phyloP scores from a whole-genome alignment of 176 grass and related monocot genomes.

The Carex kokanica region DNA sequence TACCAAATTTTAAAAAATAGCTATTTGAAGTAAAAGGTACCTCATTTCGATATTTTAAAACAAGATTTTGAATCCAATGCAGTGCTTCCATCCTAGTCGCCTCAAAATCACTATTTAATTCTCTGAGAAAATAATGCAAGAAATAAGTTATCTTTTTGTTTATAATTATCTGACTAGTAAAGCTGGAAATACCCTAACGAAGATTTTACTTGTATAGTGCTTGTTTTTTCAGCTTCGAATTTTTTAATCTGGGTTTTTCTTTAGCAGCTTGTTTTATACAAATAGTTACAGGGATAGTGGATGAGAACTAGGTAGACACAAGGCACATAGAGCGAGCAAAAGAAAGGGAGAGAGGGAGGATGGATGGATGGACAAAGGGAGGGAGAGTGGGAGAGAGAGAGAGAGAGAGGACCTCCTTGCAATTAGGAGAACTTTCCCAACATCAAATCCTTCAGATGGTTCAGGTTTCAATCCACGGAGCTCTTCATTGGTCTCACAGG shows the following conservation, averaged over 20 bases:
- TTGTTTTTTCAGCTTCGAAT: not conserved
- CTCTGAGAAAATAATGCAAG: conserved; percentile 44
- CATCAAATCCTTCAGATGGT: conserved; percentile 89
- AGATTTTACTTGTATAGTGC: not conserved
- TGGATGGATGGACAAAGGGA: not conserved
- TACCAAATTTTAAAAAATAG: conserved; percentile 17
- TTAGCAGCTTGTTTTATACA: not conserved
- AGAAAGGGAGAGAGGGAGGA: not conserved
- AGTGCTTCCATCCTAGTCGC: conserved; percentile 92
- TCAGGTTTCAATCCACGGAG: conserved; percentile 84
- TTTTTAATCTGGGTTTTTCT: not conserved
- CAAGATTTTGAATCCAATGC: conserved; percentile 76
- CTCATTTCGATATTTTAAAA: conserved; percentile 62
- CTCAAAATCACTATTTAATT: conserved; percentile 83
- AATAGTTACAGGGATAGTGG: not conserved
- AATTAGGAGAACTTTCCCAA: conserved; percentile 74
- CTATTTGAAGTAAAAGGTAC: conserved; percentile 39
- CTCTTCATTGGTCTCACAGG: conserved; percentile 96
- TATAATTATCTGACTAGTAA: not conserved
- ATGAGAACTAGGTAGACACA: not conserved
- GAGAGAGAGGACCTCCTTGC: conserved; percentile 64
- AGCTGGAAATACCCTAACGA: not conserved
- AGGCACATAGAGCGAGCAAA: not conserved
- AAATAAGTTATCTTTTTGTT: conserved; percentile 7
- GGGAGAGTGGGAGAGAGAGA: not conserved